These are phyloP conservation scores for Penicillium sp. DNA, from an alignment of 2,329 filamentous ascomycete species.

Conservation along the genomic window DNA sequence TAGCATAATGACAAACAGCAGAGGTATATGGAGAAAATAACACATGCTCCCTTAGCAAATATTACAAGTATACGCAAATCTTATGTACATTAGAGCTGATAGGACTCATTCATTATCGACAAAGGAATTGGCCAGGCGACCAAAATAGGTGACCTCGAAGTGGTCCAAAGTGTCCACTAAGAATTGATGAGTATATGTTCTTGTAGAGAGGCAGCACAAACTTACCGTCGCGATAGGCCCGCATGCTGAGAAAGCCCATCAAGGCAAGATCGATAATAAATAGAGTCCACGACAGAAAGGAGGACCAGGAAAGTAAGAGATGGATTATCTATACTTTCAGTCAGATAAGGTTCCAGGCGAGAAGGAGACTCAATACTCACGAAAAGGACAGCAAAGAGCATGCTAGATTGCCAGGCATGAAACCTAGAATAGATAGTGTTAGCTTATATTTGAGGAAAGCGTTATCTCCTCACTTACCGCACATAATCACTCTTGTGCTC, in stretches of 20 bases:
- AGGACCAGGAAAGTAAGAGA: conserved; percentile 81
- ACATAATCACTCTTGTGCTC: conserved; percentile 98
- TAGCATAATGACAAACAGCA: conserved; percentile 8
- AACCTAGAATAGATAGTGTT: conserved; percentile 59
- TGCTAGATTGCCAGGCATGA: conserved; percentile 90
- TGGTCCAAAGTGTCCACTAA: conserved; percentile 63
- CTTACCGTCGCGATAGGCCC: conserved; percentile 81
- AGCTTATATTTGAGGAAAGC: neutral
- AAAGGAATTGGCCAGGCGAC: conserved; percentile 79
- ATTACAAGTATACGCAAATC: conserved; percentile 12
- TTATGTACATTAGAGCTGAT: neutral
- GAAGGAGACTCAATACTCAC: conserved; percentile 36
- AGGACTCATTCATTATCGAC: conserved; percentile 73
- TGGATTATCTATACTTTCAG: conserved; percentile 66
- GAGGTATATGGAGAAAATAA: conserved; percentile 23
- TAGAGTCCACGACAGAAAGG: conserved; percentile 78
- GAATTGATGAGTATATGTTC: conserved; percentile 16
- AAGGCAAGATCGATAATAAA: conserved; percentile 72
- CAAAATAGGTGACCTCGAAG: conserved; percentile 86
- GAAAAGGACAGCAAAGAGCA: conserved; percentile 72
- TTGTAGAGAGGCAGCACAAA: neutral
- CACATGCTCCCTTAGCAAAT: conserved; percentile 7
- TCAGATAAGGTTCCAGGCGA: neutral
- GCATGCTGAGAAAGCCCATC: conserved; percentile 73
- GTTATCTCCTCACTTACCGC: conserved; percentile 59